Evolutionary conservation across 139 green algal species (phyloP).

Genomic region (Tetradesmus obliquus): DNA sequence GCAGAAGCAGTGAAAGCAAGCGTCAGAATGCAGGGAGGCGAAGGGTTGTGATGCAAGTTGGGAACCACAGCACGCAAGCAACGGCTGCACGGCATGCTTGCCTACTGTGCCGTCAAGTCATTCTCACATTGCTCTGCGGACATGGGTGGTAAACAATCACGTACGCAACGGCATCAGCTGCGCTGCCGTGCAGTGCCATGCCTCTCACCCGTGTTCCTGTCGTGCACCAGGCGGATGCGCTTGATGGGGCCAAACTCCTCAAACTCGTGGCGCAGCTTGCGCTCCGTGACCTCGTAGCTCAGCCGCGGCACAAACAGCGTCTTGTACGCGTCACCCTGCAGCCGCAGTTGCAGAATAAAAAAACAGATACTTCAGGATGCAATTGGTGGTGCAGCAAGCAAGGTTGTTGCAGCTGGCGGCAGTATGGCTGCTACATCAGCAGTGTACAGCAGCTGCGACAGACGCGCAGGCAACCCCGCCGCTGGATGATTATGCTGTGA

Average conservation of each 20-base stretch:
- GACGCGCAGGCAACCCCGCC: too few species aligned
- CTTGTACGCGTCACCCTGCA: constrained; percentile 90
- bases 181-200: not conserved
- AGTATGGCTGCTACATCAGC: not conserved
- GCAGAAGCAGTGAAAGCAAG: constrained; percentile 17
- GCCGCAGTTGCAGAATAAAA: not conserved
- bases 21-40: not conserved
- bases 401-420: not conserved
- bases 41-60: not conserved
- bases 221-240: constrained; percentile 78
- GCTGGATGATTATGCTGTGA: not conserved
- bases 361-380: not conserved
- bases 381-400: not conserved
- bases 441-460: too few species aligned
- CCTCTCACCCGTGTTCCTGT: constrained; percentile 65
- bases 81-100: too few species aligned
- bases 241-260: constrained; percentile 92
- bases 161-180: too few species aligned
- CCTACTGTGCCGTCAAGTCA: too few species aligned
- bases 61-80: too few species aligned
- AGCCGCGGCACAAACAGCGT: constrained; percentile 88
- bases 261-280: constrained; percentile 84
- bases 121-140: too few species aligned
- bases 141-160: too few species aligned
- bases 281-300: constrained; percentile 86